These are phyloP conservation scores for Houttuynia cordata DNA, from an alignment of 164 flowering plant species.

Conservation along the genomic window DNA sequence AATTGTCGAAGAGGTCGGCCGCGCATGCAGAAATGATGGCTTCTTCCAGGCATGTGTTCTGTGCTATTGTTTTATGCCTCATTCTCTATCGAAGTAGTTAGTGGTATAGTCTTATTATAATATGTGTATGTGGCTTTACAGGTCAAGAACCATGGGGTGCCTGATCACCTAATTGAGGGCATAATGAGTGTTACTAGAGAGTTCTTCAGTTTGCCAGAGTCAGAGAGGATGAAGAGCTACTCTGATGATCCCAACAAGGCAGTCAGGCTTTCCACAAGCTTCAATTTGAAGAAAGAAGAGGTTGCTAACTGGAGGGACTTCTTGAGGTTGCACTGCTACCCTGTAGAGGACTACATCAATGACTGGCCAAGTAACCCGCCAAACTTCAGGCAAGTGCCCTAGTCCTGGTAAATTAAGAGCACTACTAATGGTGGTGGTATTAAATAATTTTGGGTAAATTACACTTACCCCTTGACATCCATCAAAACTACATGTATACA, in stretches of 20 bases:
- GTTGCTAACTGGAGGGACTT: constrained; percentile 61
- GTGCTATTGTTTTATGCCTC: too few relatives aligned
- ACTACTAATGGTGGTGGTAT: too few relatives aligned
- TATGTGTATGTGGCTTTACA: constrained; percentile 1
- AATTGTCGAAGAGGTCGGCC: constrained; percentile 24
- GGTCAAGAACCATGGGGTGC: constrained; percentile 56
- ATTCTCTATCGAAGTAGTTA: too few relatives aligned
- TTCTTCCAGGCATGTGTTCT: constrained; percentile 31
- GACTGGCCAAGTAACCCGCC: constrained; percentile 58
- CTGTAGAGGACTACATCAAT: constrained; percentile 33
- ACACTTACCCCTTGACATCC: too few relatives aligned
- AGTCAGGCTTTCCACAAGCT: constrained; percentile 48
- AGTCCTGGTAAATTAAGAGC: too few relatives aligned
- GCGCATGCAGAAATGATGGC: constrained; percentile 38
- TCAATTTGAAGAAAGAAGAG: constrained; percentile 46
- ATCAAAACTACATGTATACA: too few relatives aligned
- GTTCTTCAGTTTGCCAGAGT: constrained; percentile 44
- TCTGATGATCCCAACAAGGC: constrained; percentile 44
- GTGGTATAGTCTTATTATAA: too few relatives aligned
- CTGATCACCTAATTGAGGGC: constrained; percentile 22
- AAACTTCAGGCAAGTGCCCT: constrained; percentile 27
- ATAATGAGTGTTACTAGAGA: constrained; percentile 30
- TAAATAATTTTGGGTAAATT: not conserved
- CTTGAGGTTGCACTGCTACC: constrained; percentile 59
- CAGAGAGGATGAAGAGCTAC: constrained; percentile 45